Evolutionary conservation across 176 grass and related monocot species (phyloP), one percentile per base, ranked within the genome.

Genomic region (Luzula sylvatica): DNA sequence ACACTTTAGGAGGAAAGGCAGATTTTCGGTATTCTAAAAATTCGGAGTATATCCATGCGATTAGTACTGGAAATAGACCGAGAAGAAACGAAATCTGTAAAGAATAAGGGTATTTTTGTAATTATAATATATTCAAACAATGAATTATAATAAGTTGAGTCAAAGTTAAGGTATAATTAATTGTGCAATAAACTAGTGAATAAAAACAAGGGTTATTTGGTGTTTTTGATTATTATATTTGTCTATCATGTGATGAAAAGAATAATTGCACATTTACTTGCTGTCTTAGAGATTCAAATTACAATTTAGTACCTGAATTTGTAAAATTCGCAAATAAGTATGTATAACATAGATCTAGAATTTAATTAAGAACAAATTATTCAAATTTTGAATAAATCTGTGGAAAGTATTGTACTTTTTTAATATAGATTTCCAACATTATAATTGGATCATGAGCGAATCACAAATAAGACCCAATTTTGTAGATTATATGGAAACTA

Each of bases 11-110:
- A 65, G 23, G 65, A 32, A 59, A 58, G 6, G 26, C 76, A 46
- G 52, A 75, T 57, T 71, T 85, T 49, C 53, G 65, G 53, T 62
- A 79, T 41, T 75, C 75, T 59, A 85, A 67, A 15, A 79, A 50
- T 71, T 85, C 81, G 17, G 81, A 79, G 58, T 85, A 79, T 45
- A 79, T 30, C 81, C 81, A 85, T 62, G 75, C 75, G 51, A 85
- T 85, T 26, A 85, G 58, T 23, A 85, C 58, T 24, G 81, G 75
- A 15, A 79, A 75, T 65, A 75, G 65, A 6, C 49, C 75, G 51
- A 79, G 71, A 61, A 86, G 70, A 75, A 86, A 86, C 17, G 82
- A 86, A 35, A 79, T 75, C 81, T 85, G 46, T n/a, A 49, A 64
- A 35, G 14, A 46, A 79, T 53, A 42, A 35, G 39, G 35, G 12